phyloP scores from a whole-genome alignment of 139 green algal species.

The Picochlorum costavermella region DNA sequence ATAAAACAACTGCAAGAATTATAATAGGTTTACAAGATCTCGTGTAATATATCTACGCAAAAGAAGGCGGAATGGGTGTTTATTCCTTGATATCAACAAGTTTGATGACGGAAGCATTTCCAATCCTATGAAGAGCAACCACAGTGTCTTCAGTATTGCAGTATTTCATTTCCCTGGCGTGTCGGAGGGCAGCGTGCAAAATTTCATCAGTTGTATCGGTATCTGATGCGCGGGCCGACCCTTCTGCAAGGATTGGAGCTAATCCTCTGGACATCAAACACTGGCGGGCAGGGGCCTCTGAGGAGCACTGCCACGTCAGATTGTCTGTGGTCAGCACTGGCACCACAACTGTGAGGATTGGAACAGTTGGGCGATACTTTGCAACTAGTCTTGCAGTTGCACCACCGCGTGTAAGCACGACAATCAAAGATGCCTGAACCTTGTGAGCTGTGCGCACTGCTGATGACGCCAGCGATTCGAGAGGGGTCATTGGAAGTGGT shows the following conservation, averaged over 20 bases:
- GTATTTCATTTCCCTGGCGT: slow-evolving; percentile 67
- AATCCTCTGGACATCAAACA: slow-evolving; percentile 79
- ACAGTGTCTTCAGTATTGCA: slow-evolving; percentile 74
- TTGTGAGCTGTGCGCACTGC: slow-evolving; percentile 93
- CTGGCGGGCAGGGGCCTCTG: slow-evolving; percentile 73
- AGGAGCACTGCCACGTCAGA: slow-evolving; percentile 84
- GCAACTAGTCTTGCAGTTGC: slow-evolving; percentile 84
- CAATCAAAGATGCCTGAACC: slow-evolving; percentile 81
- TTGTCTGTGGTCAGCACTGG: slow-evolving; percentile 81
- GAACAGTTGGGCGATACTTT: slow-evolving; percentile 84
- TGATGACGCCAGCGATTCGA: slow-evolving; percentile 91
- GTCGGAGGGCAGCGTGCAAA: slow-evolving; percentile 46
- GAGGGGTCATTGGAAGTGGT: slow-evolving; percentile 81
- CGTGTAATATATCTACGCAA: not conserved
- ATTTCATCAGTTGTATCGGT: slow-evolving; percentile 85
- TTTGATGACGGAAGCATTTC: slow-evolving; percentile 94
- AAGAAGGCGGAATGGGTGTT: slow-evolving; percentile 8
- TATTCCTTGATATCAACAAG: slow-evolving; percentile 60
- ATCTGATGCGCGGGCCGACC: slow-evolving; percentile 73
- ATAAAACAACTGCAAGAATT: slow-evolving; percentile 22
- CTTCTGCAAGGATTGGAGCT: slow-evolving; percentile 85
- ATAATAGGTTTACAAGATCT: slow-evolving; percentile 2
- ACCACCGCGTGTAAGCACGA: slow-evolving; percentile 80
- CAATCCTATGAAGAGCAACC: slow-evolving; percentile 90
- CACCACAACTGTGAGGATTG: slow-evolving; percentile 86